phyloP scores from a whole-genome alignment of 2,329 filamentous ascomycete genomes.

The Aspergillus sp. region DNA sequence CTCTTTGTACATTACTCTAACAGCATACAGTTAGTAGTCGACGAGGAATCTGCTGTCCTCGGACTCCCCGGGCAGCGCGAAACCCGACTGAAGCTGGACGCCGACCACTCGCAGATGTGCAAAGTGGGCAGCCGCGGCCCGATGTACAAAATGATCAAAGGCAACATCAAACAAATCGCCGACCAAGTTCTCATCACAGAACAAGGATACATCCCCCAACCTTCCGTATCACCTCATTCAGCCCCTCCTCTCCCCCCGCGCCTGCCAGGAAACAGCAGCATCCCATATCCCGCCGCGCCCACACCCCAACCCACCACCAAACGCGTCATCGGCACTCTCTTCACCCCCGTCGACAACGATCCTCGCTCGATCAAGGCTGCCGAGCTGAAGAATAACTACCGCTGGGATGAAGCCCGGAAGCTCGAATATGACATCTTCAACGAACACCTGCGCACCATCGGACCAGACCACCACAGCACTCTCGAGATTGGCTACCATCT shows the following conservation, averaged over 20 bases:
- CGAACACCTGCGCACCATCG: conserved; percentile 31
- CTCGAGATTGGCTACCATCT: conserved; percentile 30
- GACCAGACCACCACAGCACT: conserved; percentile 33
- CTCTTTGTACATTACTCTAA: too few species aligned
- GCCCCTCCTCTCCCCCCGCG: conserved; percentile 32
- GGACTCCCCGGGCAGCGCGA: conserved; percentile 37
- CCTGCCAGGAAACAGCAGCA: conserved; percentile 32
- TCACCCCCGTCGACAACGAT: conserved; percentile 27
- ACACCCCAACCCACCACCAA: conserved; percentile 14
- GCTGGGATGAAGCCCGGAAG: conserved; percentile 33
- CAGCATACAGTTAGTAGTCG: conserved; percentile 33
- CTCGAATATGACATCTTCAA: conserved; percentile 35
- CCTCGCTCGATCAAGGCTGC: conserved; percentile 30
- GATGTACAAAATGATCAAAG: conserved; percentile 36
- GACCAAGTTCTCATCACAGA: conserved; percentile 34
- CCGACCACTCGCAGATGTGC: conserved; percentile 41
- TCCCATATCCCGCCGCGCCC: conserved; percentile 24
- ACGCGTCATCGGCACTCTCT: conserved; percentile 25
- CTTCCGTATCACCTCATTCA: conserved; percentile 15
- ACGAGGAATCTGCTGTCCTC: conserved; percentile 40
- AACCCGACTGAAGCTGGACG: conserved; percentile 39
- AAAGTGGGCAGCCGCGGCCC: conserved; percentile 32
- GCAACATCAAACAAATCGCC: conserved; percentile 37
- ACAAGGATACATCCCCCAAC: conserved; percentile 33
- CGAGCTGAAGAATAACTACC: conserved; percentile 29